Evolutionary conservation across 2,329 filamentous ascomycete genomes (phyloP), one percentile per base, ranked within the genome.

Genomic region (Colletotrichum lentis): DNA sequence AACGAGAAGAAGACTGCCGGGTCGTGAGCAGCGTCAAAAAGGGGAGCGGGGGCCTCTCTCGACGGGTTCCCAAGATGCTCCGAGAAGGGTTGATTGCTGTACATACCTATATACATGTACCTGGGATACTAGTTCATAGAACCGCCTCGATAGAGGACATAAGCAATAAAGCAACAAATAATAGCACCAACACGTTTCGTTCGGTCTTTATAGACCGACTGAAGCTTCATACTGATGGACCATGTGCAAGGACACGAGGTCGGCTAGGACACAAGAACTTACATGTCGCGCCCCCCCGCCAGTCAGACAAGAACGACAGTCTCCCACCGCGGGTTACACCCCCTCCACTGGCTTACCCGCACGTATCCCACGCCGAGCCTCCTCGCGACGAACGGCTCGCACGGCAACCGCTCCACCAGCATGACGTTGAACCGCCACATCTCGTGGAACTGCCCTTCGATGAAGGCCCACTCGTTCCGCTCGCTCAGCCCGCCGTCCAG

Each of bases 361-460:
- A 66, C n/a, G 27, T n/a, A 55, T 20, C 58, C 58, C 20, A 52
- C 50, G 0, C 58, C 58, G 5, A 66, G n/a, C n/a, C 58, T 46
- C 16, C 58, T 50, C 5, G 50, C 44, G 14, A 62, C 35, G n/a
- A 62, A 66, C 43, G 41, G 39, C 31, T 18, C 47, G 18, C 27
- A 49, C 14, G 56, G 49, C 5, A 65, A 39, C 49, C 62, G 27
- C 62, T 65, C 62, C 18, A 65, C 62, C 8, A 65, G 47, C 62
- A 65, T 54, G 6, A 61, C 56, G 14, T 65, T 65, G 14, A 65
- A 61, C 31, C 57, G 47, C 56, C 56, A 61, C 49, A 61, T 27
- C 49, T 65, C 56, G 22, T 65, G 56, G n/a, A 65, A 61, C 31
- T 47, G 39, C 4, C 62, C 47, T 31, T 61, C 49, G 12, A 65